These are phyloP conservation scores for Penicillium daleae DNA, from an alignment of 495 filamentous ascomycete species.

Conservation along the genomic window DNA sequence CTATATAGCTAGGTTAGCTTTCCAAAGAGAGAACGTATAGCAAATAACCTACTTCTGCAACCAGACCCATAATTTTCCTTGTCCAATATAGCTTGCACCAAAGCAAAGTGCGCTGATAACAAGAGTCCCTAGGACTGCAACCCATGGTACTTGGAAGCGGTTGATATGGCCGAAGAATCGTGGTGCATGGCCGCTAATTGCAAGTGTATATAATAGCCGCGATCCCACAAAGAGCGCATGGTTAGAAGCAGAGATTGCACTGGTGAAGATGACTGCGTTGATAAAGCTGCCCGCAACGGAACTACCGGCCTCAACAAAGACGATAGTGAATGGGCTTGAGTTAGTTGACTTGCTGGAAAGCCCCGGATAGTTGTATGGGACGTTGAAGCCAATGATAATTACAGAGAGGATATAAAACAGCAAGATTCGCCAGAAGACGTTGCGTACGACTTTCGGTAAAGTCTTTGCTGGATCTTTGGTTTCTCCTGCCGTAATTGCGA, in stretches of 20 bases:
- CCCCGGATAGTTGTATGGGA: constrained; percentile 54
- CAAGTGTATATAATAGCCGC: constrained; percentile 53
- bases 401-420: constrained; percentile 56
- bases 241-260: constrained; percentile 54
- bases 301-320: constrained; percentile 53
- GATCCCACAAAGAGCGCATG: constrained; percentile 59
- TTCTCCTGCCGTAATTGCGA: constrained; percentile 59
- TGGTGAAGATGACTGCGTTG: constrained; percentile 60
- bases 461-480: constrained; percentile 51
- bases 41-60: constrained; percentile 43
- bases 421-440: constrained; percentile 58
- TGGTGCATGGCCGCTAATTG: constrained; percentile 49
- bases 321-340: constrained; percentile 57
- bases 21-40: not conserved
- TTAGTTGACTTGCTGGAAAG: constrained; percentile 42
- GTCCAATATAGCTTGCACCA: constrained; percentile 62
- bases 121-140: constrained; percentile 59
- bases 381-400: constrained; percentile 54
- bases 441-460: constrained; percentile 52
- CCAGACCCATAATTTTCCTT: constrained; percentile 61
- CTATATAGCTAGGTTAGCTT: not conserved
- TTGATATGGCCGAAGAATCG: constrained; percentile 54
- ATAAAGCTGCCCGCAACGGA: constrained; percentile 55
- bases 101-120: constrained; percentile 61
- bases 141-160: constrained; percentile 59